A percentile compares a stretch with the other conserved stretches of the same genome.
phyloP scores from a whole-genome alignment of 78 protist species.

The Monocercomonoides exilis region DNA sequence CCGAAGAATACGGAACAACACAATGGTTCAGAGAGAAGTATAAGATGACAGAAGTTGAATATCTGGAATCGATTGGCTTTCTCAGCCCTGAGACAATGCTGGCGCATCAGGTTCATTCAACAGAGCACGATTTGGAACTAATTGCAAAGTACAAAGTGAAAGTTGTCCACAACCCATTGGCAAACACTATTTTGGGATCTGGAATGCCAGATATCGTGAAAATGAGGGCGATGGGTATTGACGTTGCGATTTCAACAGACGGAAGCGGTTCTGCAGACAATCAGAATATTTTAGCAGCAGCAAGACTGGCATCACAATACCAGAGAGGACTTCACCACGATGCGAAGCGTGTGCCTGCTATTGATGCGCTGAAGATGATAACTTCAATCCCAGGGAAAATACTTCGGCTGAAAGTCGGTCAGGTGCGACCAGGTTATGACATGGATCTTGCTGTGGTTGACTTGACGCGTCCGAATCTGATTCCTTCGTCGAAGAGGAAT shows the following conservation, averaged over 20 bases:
- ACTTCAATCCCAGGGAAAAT: conserved; percentile 21
- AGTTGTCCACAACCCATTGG: conserved; percentile 37
- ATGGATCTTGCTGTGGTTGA: conserved; percentile 25
- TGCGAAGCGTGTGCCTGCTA: conserved; percentile 17
- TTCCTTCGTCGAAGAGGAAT: conserved; percentile 2
- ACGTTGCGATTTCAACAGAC: conserved; percentile 41
- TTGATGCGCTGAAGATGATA: conserved; percentile 13
- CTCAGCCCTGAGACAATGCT: conserved; percentile 19
- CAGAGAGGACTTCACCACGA: conserved; percentile 4
- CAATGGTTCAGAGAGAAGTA: conserved; percentile 22
- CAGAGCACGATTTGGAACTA: conserved; percentile 28
- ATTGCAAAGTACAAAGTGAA: background rate
- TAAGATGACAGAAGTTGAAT: conserved; percentile 27
- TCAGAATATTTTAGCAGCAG: conserved; percentile 27
- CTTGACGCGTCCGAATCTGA: background rate
- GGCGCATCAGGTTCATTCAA: conserved; percentile 38
- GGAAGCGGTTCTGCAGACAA: conserved; percentile 39
- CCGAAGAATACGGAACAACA: conserved; percentile 37
- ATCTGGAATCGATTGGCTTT: conserved; percentile 20
- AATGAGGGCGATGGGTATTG: conserved; percentile 20
- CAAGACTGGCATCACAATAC: conserved; percentile 13
- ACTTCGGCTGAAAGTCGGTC: conserved; percentile 6
- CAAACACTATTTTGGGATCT: conserved; percentile 24
- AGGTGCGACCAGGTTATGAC: background rate
- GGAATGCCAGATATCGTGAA: conserved; percentile 32